Conservation (phyloP, 202 grass and related monocot genomes). For the Tripidium arundinaceum region DNA sequence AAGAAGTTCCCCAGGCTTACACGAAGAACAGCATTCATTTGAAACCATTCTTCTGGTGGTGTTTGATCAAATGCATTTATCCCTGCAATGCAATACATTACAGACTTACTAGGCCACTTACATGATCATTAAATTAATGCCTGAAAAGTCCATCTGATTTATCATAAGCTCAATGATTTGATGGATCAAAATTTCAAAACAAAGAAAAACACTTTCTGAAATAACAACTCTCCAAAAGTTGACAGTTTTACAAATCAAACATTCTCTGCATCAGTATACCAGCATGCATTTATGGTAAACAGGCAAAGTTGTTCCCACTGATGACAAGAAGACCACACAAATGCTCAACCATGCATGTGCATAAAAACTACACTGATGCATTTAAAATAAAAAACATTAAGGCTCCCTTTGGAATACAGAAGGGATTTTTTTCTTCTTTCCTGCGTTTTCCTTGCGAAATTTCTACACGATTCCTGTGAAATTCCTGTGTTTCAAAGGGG, state of each 20-base stretch:
- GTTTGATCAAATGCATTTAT: slow-evolving; percentile 75
- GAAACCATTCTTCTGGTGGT: slow-evolving; percentile 86
- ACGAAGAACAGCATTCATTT: slow-evolving; percentile 86
- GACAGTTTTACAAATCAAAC: not conserved
- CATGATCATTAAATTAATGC: slow-evolving; percentile 3
- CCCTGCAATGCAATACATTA: slow-evolving; percentile 52
- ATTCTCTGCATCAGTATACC: not conserved
- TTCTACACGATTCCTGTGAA: not conserved
- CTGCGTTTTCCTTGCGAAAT: not conserved
- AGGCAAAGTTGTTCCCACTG: not conserved
- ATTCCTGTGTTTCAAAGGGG: not conserved
- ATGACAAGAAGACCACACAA: not conserved
- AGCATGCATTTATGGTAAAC: not conserved
- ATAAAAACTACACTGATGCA: not conserved
- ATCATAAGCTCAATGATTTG: not conserved
- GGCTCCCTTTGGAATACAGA: not conserved
- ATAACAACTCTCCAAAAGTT: not conserved
- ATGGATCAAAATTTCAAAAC: not conserved
- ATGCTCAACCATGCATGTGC: not conserved
- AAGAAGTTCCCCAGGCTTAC: slow-evolving; percentile 93
- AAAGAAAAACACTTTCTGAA: not conserved
- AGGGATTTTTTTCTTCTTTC: not conserved
- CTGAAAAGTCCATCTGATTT: not conserved
- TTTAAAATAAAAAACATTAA: not conserved
- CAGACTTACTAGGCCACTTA: not conserved